phyloP scores from a whole-genome alignment of 352 stramenopile species.

The Phytophthora pinifolia region DNA sequence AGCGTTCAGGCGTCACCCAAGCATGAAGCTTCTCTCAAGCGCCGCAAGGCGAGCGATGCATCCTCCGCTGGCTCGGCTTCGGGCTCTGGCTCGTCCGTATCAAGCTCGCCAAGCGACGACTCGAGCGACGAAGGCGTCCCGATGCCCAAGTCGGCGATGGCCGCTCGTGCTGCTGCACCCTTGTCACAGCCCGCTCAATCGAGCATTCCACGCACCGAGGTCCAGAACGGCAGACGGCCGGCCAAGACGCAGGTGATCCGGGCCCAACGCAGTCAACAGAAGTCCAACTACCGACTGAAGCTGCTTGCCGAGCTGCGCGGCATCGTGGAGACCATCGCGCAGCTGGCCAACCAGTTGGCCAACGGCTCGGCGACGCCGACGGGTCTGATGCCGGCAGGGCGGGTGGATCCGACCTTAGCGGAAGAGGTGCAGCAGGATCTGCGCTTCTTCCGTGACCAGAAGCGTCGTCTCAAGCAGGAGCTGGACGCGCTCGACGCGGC shows the following conservation, averaged over 20 bases:
- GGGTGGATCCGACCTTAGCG: constrained; percentile 24
- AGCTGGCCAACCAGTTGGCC: constrained; percentile 25
- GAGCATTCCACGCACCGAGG: neutral
- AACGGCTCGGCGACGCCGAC: constrained; percentile 16
- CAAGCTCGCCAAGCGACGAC: constrained; percentile 13
- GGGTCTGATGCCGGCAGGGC: constrained; percentile 15
- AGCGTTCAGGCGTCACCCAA: constrained; percentile 7
- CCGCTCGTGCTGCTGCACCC: neutral
- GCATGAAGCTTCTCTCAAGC: constrained; percentile 9
- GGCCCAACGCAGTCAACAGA: constrained; percentile 14
- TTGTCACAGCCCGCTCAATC: neutral
- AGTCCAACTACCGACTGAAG: constrained; percentile 31
- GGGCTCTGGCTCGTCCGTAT: constrained; percentile 19
- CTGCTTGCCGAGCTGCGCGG: constrained; percentile 30
- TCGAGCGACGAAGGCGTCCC: constrained; percentile 20
- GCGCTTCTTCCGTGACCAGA: constrained; percentile 33
- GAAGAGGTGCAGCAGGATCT: constrained; percentile 35
- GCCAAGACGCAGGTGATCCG: constrained; percentile 12
- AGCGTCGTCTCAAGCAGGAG: constrained; percentile 27
- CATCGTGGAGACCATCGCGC: constrained; percentile 34
- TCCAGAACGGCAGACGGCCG: constrained; percentile 15
- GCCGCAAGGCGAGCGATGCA: constrained; percentile 13
- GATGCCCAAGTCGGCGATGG: constrained; percentile 4
- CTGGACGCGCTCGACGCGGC: constrained; percentile 18
- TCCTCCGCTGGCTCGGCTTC: constrained; percentile 11